These are phyloP conservation scores for Termitomyces titanicus DNA, from an alignment of 768 basidiomycete species.

Conservation along the genomic window DNA sequence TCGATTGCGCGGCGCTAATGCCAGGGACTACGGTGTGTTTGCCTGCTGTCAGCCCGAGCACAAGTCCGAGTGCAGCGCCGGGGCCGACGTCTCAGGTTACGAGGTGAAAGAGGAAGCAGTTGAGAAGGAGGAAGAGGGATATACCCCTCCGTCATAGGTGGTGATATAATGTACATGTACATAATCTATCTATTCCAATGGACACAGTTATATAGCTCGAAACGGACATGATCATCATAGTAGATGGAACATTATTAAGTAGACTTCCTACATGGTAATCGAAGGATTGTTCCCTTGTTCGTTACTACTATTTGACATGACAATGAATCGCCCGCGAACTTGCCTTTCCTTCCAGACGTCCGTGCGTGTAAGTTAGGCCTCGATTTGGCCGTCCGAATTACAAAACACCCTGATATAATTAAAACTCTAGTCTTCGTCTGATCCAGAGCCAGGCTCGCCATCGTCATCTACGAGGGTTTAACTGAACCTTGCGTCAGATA, in stretches of 20 bases:
- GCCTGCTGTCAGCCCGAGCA: slow-evolving; percentile 24
- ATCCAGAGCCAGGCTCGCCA: slow-evolving; percentile 27
- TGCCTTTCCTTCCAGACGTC: neutral
- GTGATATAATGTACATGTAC: slow-evolving; percentile 3
- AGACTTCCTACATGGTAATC: neutral
- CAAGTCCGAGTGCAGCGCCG: neutral
- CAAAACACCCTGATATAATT: neutral
- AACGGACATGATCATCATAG: slow-evolving; percentile 6
- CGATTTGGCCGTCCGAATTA: neutral
- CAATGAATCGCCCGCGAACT: slow-evolving; percentile 1
- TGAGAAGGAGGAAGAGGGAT: neutral
- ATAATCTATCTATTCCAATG: neutral
- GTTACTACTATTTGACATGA: neutral
- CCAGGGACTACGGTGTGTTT: slow-evolving; percentile 62
- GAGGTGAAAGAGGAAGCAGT: neutral
- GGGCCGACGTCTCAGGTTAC: neutral
- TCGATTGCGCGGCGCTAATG: slow-evolving; percentile 55
- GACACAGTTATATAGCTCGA: neutral
- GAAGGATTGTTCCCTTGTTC: neutral
- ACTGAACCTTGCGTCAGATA: neutral
- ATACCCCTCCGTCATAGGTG: neutral
- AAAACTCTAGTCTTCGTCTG: slow-evolving; percentile 30
- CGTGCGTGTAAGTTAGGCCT: neutral
- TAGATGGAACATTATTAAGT: neutral
- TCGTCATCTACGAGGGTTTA: slow-evolving; percentile 17